Evolutionary conservation across 306 rosid species (phyloP).

Genomic region (Crataegus laevigata): DNA sequence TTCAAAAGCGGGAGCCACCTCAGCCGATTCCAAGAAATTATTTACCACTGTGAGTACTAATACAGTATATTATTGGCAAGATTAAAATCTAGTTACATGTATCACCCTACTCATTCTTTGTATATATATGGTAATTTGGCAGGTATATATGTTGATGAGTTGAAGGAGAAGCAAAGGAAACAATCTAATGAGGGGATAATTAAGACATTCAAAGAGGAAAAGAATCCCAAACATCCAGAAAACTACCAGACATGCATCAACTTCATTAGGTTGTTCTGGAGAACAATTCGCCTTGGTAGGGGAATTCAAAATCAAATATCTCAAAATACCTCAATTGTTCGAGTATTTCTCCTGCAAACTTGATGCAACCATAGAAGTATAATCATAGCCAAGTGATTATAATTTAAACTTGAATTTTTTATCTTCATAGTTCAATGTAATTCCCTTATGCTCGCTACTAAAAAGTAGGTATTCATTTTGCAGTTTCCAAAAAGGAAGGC

Average conservation of each 20-base stretch:
- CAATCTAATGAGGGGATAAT: neutral
- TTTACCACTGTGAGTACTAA: constrained; percentile 30
- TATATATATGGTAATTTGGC: neutral
- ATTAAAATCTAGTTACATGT: neutral
- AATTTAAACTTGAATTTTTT: too few relatives aligned
- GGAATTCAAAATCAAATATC: too few relatives aligned
- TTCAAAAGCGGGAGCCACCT: constrained; percentile 48
- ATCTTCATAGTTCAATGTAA: too few relatives aligned
- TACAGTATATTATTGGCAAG: neutral
- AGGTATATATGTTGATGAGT: constrained; percentile 17
- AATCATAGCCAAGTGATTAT: too few relatives aligned
- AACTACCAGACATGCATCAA: constrained; percentile 16
- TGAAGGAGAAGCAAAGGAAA: neutral
- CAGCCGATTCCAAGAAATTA: constrained; percentile 10
- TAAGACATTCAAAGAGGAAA: neutral
- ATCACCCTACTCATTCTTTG: neutral
- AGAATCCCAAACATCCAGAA: neutral
- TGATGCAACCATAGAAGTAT: too few relatives aligned
- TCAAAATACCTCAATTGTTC: too few relatives aligned
- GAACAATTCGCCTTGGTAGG: rapidly evolving
- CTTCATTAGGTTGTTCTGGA: neutral
- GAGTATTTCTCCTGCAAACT: too few relatives aligned
- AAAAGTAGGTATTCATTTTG: neutral
- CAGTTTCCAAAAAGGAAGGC: neutral
- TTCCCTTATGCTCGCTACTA: too few relatives aligned